Evolutionary conservation across 2,329 filamentous ascomycete genomes (phyloP), one percentile per base, ranked within the genome.

Genomic region (Sclerotinia subarctica): DNA sequence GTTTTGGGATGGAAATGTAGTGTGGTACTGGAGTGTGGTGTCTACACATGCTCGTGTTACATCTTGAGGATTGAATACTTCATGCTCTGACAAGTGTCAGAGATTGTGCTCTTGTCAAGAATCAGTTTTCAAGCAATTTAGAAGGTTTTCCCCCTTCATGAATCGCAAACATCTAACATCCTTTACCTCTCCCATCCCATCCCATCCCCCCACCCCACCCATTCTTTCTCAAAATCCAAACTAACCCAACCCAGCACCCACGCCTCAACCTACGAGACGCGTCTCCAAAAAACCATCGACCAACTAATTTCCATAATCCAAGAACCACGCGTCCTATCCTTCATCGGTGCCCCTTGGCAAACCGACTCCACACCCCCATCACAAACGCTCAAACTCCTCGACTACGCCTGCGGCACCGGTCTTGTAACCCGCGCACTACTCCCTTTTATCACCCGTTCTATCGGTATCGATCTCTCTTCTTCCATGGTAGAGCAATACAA

Each of bases 381-480:
- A 2, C 35, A 42, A 10, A 38, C 46, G 4, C 7, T 38, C 35
- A 65, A 62, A 35, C 78, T 92, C 26, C 81, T 93, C 2, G 91
- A 94, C 76, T 94, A 93, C 78, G 91, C 91, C 21, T 93, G 90
- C 75, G 91, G 91, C 11, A 88, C 89, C 7, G 90, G 90, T 2
- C 78, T 86, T 66, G 53, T 67, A n/a, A 67, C 64, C 0, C 44
- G 64, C 19, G 46, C 86, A 19, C 81, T 91, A 19, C 85, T 83
- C 1, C 86, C 88, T 2, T 88, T 86, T 72, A 83, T 87, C 3
- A 87, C 85, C 1, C 82, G 88, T 71, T 86, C 86, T 59, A 79
- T 89, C 21, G 91, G 90, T 53, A 82, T 94, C 56, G 91, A 94
- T 75, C 79, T 93, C 67, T 89, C 90, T 0, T 83, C 88, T 70